A percentile compares a stretch with the other conserved stretches of the same genome.
Evolutionary conservation across 768 basidiomycete species (phyloP).

Genomic region (Tylopilus plumbeoviolaceoides): DNA sequence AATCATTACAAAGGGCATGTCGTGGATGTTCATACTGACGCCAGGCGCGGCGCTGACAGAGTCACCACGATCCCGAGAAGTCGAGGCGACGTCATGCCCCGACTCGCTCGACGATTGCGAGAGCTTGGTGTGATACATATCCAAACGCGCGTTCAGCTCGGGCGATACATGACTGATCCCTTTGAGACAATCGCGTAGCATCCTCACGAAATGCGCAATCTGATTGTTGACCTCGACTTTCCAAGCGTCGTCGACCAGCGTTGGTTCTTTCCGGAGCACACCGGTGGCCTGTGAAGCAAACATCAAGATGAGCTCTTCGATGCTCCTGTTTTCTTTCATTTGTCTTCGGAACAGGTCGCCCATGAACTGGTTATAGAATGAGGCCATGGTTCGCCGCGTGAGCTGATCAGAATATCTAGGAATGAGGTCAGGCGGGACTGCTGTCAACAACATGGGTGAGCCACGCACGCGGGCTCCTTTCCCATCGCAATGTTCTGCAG

Average conservation of each 20-base stretch:
- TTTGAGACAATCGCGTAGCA: constrained; percentile 77
- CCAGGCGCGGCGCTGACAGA: constrained; percentile 39
- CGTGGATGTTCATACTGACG: constrained; percentile 46
- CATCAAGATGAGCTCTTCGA: constrained; percentile 95
- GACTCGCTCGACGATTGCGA: constrained; percentile 63
- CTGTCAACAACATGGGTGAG: not conserved
- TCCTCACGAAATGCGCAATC: constrained; percentile 81
- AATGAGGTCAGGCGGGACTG: constrained; percentile 3
- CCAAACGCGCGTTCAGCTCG: constrained; percentile 77
- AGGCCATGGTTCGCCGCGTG: constrained; percentile 84
- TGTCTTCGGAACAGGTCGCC: constrained; percentile 81
- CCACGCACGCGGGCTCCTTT: constrained; percentile 77
- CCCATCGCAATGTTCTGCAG: constrained; percentile 93
- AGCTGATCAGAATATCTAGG: constrained; percentile 84
- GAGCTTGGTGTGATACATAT: constrained; percentile 79
- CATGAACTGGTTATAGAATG: constrained; percentile 88
- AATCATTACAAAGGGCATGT: constrained; percentile 74
- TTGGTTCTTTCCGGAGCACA: constrained; percentile 85
- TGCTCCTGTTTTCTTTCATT: constrained; percentile 95
- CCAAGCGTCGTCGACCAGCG: constrained; percentile 83
- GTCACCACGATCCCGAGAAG: constrained; percentile 51
- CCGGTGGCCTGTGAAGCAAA: constrained; percentile 90
- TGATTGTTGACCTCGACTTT: constrained; percentile 91
- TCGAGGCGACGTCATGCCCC: constrained; percentile 61
- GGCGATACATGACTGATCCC: constrained; percentile 73